Evolutionary conservation across 352 stramenopile species (phyloP).

Genomic region (Globisporangium spinosum): DNA sequence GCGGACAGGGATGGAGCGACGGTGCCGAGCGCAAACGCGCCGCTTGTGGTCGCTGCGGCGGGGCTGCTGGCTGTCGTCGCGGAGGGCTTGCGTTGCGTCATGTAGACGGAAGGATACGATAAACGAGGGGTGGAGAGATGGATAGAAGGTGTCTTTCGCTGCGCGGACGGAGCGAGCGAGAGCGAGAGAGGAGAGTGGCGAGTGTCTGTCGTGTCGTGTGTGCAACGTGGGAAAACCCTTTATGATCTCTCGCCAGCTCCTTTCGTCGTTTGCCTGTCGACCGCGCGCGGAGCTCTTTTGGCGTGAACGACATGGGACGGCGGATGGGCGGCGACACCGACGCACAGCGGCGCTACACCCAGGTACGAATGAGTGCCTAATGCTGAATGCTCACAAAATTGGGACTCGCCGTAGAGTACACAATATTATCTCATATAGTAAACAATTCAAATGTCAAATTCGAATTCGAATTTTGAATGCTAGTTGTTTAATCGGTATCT

Average conservation of each 20-base stretch:
- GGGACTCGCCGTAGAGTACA: too few relatives aligned
- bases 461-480: too few relatives aligned
- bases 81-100: not conserved
- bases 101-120: not conserved
- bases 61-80: not conserved
- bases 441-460: too few relatives aligned
- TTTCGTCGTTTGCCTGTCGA: too few relatives aligned
- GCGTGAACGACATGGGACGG: too few relatives aligned
- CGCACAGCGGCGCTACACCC: too few relatives aligned
- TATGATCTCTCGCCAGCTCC: slow-evolving; percentile 3
- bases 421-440: too few relatives aligned
- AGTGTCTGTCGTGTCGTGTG: not conserved
- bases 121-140: not conserved
- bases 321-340: too few relatives aligned
- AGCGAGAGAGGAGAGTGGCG: not conserved
- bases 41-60: not conserved
- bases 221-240: slow-evolving; percentile 5
- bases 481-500: too few relatives aligned
- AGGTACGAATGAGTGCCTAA: too few relatives aligned
- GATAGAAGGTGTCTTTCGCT: slow-evolving; percentile 6
- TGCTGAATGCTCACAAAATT: too few relatives aligned
- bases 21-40: not conserved
- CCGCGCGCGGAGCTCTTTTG: too few relatives aligned
- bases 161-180: not conserved
- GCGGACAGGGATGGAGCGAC: not conserved